Conservation (phyloP, 768 basidiomycete species). For the Lactifluus hygrophoroides region DNA sequence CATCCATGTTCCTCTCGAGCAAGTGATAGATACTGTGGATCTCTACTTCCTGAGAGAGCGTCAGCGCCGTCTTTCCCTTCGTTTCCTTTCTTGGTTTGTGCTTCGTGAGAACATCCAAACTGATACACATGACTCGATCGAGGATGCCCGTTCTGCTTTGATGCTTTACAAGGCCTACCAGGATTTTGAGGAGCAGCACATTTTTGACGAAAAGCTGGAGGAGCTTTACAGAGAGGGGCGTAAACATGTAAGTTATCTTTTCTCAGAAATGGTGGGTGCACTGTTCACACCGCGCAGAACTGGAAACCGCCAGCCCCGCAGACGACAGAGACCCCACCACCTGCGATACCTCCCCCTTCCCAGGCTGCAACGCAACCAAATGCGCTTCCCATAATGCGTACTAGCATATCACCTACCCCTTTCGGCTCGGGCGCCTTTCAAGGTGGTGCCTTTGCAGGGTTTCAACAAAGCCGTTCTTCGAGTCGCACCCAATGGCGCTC, state of each 20-base stretch:
- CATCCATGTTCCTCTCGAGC: constrained; percentile 90
- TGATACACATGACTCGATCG: constrained; percentile 96
- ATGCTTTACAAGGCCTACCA: constrained; percentile 78
- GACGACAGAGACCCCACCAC: constrained; percentile 2
- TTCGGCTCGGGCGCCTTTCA: constrained; percentile 12
- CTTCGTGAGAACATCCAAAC: constrained; percentile 86
- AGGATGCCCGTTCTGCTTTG: constrained; percentile 85
- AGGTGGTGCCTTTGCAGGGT: constrained; percentile 12
- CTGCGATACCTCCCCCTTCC: constrained; percentile 8
- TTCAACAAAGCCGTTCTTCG: constrained; percentile 8
- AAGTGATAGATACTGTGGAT: constrained; percentile 96
- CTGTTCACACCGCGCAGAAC: constrained; percentile 30
- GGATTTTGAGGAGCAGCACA: constrained; percentile 60
- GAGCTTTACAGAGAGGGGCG: constrained; percentile 72
- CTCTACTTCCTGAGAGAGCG: constrained; percentile 80
- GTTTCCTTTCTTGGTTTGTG: constrained; percentile 94
- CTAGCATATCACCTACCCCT: constrained; percentile 12
- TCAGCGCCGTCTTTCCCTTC: constrained; percentile 81
- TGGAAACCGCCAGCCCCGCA: constrained; percentile 44
- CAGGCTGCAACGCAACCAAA: constrained; percentile 13
- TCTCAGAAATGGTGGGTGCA: neutral
- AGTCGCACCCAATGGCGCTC: constrained; percentile 11
- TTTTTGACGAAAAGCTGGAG: constrained; percentile 84
- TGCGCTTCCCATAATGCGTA: constrained; percentile 12
- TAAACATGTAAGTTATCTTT: constrained; percentile 49